These are phyloP conservation scores for Juncus effusus DNA, from an alignment of 176 grass and related monocot genomes.

Conservation along the genomic window DNA sequence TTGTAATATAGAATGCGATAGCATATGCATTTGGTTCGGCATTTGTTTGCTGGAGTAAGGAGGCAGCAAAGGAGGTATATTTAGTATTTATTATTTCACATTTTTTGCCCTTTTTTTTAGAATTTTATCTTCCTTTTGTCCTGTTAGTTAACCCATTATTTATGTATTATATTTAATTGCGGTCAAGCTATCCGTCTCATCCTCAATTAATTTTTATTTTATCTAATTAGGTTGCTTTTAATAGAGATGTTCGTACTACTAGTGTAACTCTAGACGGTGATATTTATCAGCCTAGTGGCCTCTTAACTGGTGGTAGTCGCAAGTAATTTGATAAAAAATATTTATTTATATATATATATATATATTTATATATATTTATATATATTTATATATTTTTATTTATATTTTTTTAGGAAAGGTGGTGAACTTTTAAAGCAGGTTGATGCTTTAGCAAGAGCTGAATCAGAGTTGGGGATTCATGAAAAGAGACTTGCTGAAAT, in stretches of 20 bases:
- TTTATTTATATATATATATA: constrained; percentile 16
- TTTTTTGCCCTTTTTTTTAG: not conserved
- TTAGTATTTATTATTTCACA: constrained; percentile 11
- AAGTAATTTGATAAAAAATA: constrained; percentile 40
- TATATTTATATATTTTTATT: not conserved
- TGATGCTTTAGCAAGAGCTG: constrained; percentile 64
- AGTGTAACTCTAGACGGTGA: constrained; percentile 97
- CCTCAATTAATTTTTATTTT: constrained; percentile 25
- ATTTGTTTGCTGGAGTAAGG: constrained; percentile 79
- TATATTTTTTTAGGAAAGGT: constrained; percentile 46
- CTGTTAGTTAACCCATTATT: not conserved
- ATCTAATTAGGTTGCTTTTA: constrained; percentile 60
- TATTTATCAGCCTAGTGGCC: constrained; percentile 80
- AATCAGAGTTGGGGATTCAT: constrained; percentile 58
- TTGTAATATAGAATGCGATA: constrained; percentile 79
- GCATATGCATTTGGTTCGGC: constrained; percentile 77
- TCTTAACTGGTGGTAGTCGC: constrained; percentile 95
- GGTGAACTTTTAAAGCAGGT: constrained; percentile 70
- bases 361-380: constrained; percentile 7
- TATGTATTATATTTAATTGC: not conserved
- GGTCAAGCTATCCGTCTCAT: not conserved
- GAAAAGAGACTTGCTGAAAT: constrained; percentile 55
- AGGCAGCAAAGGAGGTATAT: constrained; percentile 82
- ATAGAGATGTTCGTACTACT: constrained; percentile 48
- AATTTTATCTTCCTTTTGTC: not conserved